These are phyloP conservation scores for Porodaedalea pini DNA, from an alignment of 1,284 basidiomycete species.

Conservation along the genomic window DNA sequence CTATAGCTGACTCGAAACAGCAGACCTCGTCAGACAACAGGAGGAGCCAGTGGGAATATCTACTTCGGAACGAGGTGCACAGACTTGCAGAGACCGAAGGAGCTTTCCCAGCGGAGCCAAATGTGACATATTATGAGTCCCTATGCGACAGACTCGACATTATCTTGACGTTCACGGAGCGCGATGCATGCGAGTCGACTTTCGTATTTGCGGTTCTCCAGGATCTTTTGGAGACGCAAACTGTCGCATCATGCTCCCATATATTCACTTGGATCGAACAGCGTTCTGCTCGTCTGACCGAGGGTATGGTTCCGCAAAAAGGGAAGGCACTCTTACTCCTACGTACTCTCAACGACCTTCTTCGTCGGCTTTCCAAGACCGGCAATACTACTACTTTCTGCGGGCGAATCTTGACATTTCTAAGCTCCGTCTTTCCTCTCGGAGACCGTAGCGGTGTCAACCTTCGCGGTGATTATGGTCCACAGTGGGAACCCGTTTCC, in stretches of 20 bases:
- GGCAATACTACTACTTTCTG: slow-evolving; percentile 81
- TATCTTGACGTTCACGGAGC: slow-evolving; percentile 67
- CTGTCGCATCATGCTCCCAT: slow-evolving; percentile 75
- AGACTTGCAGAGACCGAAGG: slow-evolving; percentile 70
- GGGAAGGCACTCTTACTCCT: slow-evolving; percentile 84
- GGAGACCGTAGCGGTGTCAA: slow-evolving; percentile 90
- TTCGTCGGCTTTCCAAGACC: slow-evolving; percentile 80
- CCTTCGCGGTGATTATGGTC: slow-evolving; percentile 78
- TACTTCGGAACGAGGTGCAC: slow-evolving; percentile 65
- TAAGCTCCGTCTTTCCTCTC: slow-evolving; percentile 82
- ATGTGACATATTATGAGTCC: slow-evolving; percentile 54
- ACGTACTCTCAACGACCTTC: slow-evolving; percentile 81
- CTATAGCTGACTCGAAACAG: slow-evolving; percentile 41
- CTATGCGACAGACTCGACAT: slow-evolving; percentile 67
- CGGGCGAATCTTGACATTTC: slow-evolving; percentile 82
- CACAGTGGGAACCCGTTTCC: slow-evolving; percentile 68
- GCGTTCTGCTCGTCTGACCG: slow-evolving; percentile 61
- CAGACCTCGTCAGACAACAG: slow-evolving; percentile 51
- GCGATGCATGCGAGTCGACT: slow-evolving; percentile 52
- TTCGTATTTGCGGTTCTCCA: slow-evolving; percentile 65
- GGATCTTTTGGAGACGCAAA: slow-evolving; percentile 77
- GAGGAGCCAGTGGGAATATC: slow-evolving; percentile 69
- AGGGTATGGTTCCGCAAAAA: slow-evolving; percentile 76
- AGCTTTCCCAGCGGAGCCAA: slow-evolving; percentile 43
- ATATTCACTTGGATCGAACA: slow-evolving; percentile 83